Evolutionary conservation across 2,329 filamentous ascomycete species (phyloP), one percentile per base, ranked within the genome.

Genomic region (Clarireedia sp.): DNA sequence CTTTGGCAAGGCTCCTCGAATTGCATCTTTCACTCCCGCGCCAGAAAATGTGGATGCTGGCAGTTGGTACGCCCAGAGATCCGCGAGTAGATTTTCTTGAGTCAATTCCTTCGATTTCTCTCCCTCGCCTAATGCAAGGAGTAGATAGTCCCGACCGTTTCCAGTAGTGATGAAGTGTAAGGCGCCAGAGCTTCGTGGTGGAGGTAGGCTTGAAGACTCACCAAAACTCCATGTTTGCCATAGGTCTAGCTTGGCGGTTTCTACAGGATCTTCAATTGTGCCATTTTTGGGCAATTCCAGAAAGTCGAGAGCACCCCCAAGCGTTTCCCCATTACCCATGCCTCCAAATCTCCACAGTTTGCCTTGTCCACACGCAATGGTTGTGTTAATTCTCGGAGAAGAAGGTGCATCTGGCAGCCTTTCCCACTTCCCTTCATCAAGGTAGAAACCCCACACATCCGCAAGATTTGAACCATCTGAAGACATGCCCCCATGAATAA

Each of bases 401-500:
- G 38, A 24, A 33, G 40, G 50, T n/a, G 50, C 24, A 46, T 52
- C 50, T 23, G 50, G 50, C 2, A 52, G 50, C 9, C 40, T 52
- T 9, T 17, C 36, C 40, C 50, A 52, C 9, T 52, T 52, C 8
- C 50, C 40, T 46, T 52, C 40, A 8, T 37, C 50, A 26, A 52
- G 17, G 26, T 52, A 52, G 16, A 52, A 52, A n/a, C 19, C 50
- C 50, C 50, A 52, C 3, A 46, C 14, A 24, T 46, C 50, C 23
- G 43, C 36, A 9, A 45, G 17, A 24, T 21, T 16, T 10, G 45
- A 38, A 8, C 24, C 24, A 46, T 52, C 26, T 7, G 19, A 36
- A 8, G 50, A 51, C 14, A 45, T 10, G 21, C 49, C 49, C 1
- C 49, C 49, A 51, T 51, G 16, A 9, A 51, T 33, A 24, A 51